Evolutionary conservation across 2,329 filamentous ascomycete species (phyloP), one percentile per base, ranked within the genome.

Genomic region (Neophaeococcomyces aloes): DNA sequence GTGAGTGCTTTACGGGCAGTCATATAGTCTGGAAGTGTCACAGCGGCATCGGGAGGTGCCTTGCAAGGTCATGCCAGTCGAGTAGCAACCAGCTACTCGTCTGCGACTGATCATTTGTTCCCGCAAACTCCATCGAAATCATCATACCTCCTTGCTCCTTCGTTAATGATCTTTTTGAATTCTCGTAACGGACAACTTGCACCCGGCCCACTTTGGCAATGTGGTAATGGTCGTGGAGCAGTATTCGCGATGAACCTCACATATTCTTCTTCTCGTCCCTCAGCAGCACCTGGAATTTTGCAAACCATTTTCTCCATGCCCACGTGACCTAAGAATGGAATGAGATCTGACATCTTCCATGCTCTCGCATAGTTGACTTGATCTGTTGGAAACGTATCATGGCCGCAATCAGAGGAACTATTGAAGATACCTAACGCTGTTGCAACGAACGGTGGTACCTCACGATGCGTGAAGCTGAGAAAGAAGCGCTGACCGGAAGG

Each of bases 311-410:
- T 68, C 59, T 83, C 79, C 49, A 82, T 78, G 0, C 74, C 71
- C 19, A 83, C 69, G 1, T 78, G 81, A 2, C 79, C 79, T 5
- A 78, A 67, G 78, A 82, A 82, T 0, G 74, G 71, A 1, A 73
- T 69, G 38, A 76, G 74, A 38, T 71, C 67, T 11, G 70, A 75
- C 15, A 71, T 68, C n/a, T 69, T 63, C 57, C 74, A 81, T 7
- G 73, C 63, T 29, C 74, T 65, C 32, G 68, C 53, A 8, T 65
- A 59, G 10, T 72, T 64, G 23, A 72, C 70, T 23, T 60, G 58
- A 2, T 66, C 68, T 1, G 65, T 61, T 0, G 72, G 65, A 1
- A 82, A 65, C 18, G 46, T 47, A 47, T 81, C 78, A 51, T 78
- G 81, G 1, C 81, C 69, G 1, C 79, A 79, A 13, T 71, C 69